Percentiles rank a stretch among this genome's conserved stretches.
Evolutionary conservation across 2,329 filamentous ascomycete species (phyloP).

Genomic region (Rhytidhysteron rufulum): DNA sequence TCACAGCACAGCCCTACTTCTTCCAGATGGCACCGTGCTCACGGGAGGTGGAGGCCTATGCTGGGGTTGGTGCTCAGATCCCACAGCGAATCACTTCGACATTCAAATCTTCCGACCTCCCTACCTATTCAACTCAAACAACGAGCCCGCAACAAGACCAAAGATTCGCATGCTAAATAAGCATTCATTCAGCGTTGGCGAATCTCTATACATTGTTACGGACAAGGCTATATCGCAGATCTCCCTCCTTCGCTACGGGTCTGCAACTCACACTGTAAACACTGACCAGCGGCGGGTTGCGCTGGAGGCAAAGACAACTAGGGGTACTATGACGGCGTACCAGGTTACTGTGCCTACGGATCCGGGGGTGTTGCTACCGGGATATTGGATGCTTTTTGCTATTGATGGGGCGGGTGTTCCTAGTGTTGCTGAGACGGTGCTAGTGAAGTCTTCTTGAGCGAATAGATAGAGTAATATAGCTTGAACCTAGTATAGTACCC

Average conservation of each 20-base stretch:
- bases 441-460: constrained; percentile 10
- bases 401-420: constrained; percentile 45
- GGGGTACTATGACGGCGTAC: constrained; percentile 33
- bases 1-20: constrained; percentile 3
- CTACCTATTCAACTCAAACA: constrained; percentile 51
- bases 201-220: constrained; percentile 28
- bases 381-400: constrained; percentile 54
- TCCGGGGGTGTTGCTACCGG: constrained; percentile 49
- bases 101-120: constrained; percentile 54
- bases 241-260: constrained; percentile 48
- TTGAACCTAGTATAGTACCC: too few relatives aligned
- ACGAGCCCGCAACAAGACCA: constrained; percentile 41
- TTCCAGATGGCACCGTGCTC: constrained; percentile 6
- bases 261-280: constrained; percentile 54
- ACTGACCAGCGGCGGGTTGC: constrained; percentile 56
- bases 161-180: constrained; percentile 35
- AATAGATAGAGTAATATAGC: too few relatives aligned
- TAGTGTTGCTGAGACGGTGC: constrained; percentile 43
- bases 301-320: constrained; percentile 27
- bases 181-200: constrained; percentile 26
- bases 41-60: constrained; percentile 12
- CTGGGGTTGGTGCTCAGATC: constrained; percentile 51
- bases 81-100: constrained; percentile 49
- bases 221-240: constrained; percentile 24
- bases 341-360: constrained; percentile 45